Evolutionary conservation across 371 early-diverging fungal species (phyloP).

Genomic region (Lichtheimia ornata): DNA sequence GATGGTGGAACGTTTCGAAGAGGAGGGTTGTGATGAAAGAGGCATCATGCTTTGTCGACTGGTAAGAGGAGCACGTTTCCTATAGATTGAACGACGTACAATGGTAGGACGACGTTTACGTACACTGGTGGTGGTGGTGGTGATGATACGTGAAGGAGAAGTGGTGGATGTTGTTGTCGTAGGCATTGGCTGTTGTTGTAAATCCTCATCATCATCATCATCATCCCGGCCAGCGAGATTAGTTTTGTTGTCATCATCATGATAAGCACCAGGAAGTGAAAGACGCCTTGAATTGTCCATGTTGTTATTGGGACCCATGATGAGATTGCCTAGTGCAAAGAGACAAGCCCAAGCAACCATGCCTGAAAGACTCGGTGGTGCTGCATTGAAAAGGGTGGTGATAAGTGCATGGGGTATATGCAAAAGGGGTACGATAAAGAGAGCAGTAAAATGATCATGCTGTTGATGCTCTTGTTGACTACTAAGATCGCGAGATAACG

Average conservation of each 20-base stretch:
- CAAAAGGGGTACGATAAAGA: slow-evolving; percentile 36
- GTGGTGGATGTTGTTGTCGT: not conserved
- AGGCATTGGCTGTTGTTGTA: not conserved
- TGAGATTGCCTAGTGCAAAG: slow-evolving; percentile 33
- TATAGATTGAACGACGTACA: too few relatives aligned
- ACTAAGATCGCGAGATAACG: slow-evolving; percentile 47
- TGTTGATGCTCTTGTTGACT: slow-evolving; percentile 11
- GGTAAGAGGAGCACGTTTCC: too few relatives aligned
- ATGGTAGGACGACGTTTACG: too few relatives aligned
- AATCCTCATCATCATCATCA: too few relatives aligned
- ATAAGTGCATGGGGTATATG: slow-evolving; percentile 40
- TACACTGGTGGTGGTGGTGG: too few relatives aligned
- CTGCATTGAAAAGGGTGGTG: slow-evolving; percentile 26
- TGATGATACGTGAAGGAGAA: too few relatives aligned
- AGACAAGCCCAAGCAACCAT: slow-evolving; percentile 41
- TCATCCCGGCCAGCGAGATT: too few relatives aligned
- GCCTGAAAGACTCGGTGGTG: slow-evolving; percentile 18
- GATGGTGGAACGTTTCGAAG: too few relatives aligned
- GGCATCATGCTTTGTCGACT: too few relatives aligned
- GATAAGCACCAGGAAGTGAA: slow-evolving; percentile 1
- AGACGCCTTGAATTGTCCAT: not conserved
- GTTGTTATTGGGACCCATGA: slow-evolving; percentile 16
- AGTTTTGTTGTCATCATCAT: not conserved
- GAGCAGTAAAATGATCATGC: slow-evolving; percentile 2
- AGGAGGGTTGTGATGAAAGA: too few relatives aligned